These are phyloP conservation scores for Entomortierella lignicola DNA, from an alignment of 192 early-diverging fungal genomes.

Conservation along the genomic window DNA sequence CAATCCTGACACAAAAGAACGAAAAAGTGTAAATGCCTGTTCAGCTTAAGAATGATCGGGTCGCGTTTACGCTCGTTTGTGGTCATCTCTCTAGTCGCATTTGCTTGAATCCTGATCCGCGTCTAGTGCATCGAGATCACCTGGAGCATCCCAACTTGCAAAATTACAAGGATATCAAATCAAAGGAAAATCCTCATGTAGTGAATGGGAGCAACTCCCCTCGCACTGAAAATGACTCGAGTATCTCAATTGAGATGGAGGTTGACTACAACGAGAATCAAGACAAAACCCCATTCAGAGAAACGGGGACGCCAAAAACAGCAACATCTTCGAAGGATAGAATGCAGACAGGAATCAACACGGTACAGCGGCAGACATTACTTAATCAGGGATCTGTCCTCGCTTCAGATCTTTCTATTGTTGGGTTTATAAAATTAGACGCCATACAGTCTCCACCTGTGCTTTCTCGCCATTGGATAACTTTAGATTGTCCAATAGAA, in stretches of 20 bases:
- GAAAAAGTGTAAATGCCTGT: constrained; percentile 8
- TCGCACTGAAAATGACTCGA: background rate
- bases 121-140: background rate
- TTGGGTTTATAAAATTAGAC: constrained; percentile 32
- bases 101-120: constrained; percentile 34
- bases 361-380: constrained; percentile 31
- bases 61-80: constrained; percentile 35
- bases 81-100: constrained; percentile 48
- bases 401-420: constrained; percentile 40
- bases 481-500: constrained; percentile 9
- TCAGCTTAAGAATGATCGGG: background rate
- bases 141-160: background rate
- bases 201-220: background rate
- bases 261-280: background rate
- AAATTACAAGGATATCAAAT: background rate
- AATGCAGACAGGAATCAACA: background rate
- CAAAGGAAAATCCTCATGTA: background rate
- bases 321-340: background rate
- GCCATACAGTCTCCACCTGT: constrained; percentile 42
- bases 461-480: constrained; percentile 44
- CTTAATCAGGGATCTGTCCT: constrained; percentile 35
- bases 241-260: background rate
- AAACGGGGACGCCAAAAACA: background rate
- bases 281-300: background rate
- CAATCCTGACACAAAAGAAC: background rate